Evolutionary conservation across 1,284 basidiomycete species (phyloP), one percentile per base, ranked within the genome.

Genomic region (Ustilago loliicola): DNA sequence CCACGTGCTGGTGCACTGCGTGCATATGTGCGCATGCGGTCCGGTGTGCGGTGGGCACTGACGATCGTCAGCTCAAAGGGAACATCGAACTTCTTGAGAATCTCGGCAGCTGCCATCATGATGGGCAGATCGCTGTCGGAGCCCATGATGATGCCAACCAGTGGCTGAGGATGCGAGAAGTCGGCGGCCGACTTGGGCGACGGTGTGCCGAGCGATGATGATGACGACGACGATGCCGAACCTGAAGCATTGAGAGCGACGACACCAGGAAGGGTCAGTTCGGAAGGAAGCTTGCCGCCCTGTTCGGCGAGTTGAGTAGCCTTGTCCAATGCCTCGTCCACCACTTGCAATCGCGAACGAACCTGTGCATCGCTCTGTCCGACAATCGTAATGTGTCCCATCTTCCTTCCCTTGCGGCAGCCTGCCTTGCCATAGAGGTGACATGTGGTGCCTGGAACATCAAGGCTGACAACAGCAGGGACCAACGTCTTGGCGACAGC

Each of bases 141-240:
- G 50, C 96, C 96, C 97, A 99, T 99, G 87, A 99, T 95, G 79
- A 99, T 91, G 1, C 94, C 93, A 0, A 98, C 94, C 10, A 98
- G 89, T 6, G 96, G 95, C 61, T 91, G 89, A 0, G 88, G 85
- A 83, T 93, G 90, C 17, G 76, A 62, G 69, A 84, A 86, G 80
- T 85, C 84, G 21, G 63, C 66, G 5, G 81, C 70, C 29, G n/a
- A 89, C 88, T 2, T 88, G 85, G 5, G 76, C 53, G 25, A 88
- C 88, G 83, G 80, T 15, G 72, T 65, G 2, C 69, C 87, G 80
- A 17, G 21, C 1, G 59, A 30, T 4, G 63, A 68, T 2, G 63
- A 68, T 3, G 63, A 32, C 2, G 66, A 60, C 4, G 68, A 54
- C 1, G 60, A 29, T 10, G 66, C 48, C 13, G 77, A 48, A 3